phyloP scores from a whole-genome alignment of 2,329 filamentous ascomycete species.

The Dactylellina haptotyla region DNA sequence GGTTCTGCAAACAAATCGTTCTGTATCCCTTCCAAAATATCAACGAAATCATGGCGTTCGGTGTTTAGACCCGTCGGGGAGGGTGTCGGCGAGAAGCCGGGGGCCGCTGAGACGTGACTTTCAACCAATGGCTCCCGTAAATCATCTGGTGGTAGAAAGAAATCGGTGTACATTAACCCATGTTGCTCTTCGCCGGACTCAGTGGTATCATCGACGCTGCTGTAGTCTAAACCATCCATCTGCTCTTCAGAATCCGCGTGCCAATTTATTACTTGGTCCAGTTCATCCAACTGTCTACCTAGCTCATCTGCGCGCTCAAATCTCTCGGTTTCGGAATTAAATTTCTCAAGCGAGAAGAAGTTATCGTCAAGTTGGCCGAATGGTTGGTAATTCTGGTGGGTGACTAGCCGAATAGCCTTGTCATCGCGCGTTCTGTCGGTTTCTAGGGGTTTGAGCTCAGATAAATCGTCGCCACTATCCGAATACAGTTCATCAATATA shows the following conservation, averaged over 20 bases:
- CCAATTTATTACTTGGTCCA: constrained; percentile 82
- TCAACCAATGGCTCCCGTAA: constrained; percentile 58
- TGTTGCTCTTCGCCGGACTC: constrained; percentile 76
- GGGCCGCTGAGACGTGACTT: too few species aligned
- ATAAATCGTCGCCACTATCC: too few species aligned
- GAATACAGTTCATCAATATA: too few species aligned
- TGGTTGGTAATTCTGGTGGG: constrained; percentile 61
- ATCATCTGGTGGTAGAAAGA: constrained; percentile 70
- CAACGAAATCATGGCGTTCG: constrained; percentile 63
- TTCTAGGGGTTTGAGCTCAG: too few species aligned
- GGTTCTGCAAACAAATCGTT: constrained; percentile 81
- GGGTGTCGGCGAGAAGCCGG: too few species aligned
- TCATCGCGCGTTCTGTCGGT: too few species aligned
- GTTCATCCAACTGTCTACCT: constrained; percentile 69
- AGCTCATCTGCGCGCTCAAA: constrained; percentile 83
- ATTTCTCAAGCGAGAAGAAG: constrained; percentile 97
- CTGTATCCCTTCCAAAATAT: constrained; percentile 83
- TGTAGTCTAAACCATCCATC: constrained; percentile 60
- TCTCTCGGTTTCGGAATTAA: constrained; percentile 91
- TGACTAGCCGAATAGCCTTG: too few species aligned
- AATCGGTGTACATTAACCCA: constrained; percentile 62
- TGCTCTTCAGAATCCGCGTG: constrained; percentile 68
- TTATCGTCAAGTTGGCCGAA: constrained; percentile 82
- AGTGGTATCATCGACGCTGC: constrained; percentile 70
- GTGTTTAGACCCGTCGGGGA: too few species aligned